Base-by-base conservation (phyloP, 306 rosid species). In the Datisca glomerata region DNA sequence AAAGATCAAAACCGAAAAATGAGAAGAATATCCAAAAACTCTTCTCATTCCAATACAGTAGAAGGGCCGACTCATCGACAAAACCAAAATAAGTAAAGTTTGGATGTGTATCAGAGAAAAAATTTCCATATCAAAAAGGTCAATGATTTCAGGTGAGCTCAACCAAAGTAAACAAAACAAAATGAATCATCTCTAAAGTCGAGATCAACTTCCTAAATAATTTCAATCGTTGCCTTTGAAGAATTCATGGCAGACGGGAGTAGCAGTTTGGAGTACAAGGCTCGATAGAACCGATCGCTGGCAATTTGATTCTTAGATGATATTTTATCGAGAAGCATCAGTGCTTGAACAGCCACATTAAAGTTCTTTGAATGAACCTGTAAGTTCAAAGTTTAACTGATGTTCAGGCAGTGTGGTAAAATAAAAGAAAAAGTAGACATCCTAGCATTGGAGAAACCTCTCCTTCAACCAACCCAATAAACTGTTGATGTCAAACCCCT, bases 341-440 rank as follows among this genome's bases (percentile, higher is more conserved):
- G 53, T 47, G 93, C 93, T 71, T 89, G 98, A 68, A 89, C 76
- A 40, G 89, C 95, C 17, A 84, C 96, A 47, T 84, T 89, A 17
- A 89, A 89, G 60, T 84, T 89, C 55, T 72, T 73, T 7, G 93
- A 89, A 67, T 89, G 98, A 62, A 84, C 98, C 98, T 89, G 81
- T 58, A 65, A 39, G 54, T 40, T 57, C 8, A 50, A 19, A 51
- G 7, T 13, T 55, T 54, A 23, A 24, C 16, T 7, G 1, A 23
- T 24, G 17, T 18, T 49, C 12, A 8, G 37, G 37, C 8, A 51
- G 18, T 50, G 34, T 23, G 17, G 35, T 2, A 50, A 50, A n/a
- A n/a, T n/a, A n/a, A n/a, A n/a, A n/a, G n/a, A n/a, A n/a, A n/a
- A n/a, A n/a, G n/a, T n/a, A n/a, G n/a, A n/a, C n/a, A n/a, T n/a